Evolutionary conservation across 2,329 filamentous ascomycete species (phyloP).

Genomic region (Colletotrichum incanum): DNA sequence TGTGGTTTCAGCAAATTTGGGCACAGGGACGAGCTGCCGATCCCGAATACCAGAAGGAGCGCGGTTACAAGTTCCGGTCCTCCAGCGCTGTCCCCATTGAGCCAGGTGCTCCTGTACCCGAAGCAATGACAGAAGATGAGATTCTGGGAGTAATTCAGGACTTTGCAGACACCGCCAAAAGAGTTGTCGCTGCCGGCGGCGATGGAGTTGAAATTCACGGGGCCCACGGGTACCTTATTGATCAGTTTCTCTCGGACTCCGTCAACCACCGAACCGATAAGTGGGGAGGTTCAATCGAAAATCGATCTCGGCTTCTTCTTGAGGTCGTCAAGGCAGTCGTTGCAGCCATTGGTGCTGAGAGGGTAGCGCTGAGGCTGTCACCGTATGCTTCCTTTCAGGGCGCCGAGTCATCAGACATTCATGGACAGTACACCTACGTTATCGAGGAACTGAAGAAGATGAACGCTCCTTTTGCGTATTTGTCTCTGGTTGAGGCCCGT

Average conservation of each 20-base stretch:
- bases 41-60: slow-evolving; percentile 28
- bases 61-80: slow-evolving; percentile 28
- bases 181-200: slow-evolving; percentile 72
- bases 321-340: slow-evolving; percentile 58
- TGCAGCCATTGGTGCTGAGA: slow-evolving; percentile 47
- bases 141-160: slow-evolving; percentile 73
- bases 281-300: slow-evolving; percentile 66
- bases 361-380: slow-evolving; percentile 59
- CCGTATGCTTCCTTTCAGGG: slow-evolving; percentile 50
- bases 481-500: slow-evolving; percentile 50
- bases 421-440: slow-evolving; percentile 47
- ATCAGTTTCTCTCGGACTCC: slow-evolving; percentile 67
- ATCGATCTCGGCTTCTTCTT: slow-evolving; percentile 61
- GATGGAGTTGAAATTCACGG: slow-evolving; percentile 73
- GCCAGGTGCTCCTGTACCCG: slow-evolving; percentile 55
- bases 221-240: slow-evolving; percentile 71
- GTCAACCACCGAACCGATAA: slow-evolving; percentile 61
- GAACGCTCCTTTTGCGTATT: slow-evolving; percentile 47
- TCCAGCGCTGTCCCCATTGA: slow-evolving; percentile 33
- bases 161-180: slow-evolving; percentile 65
- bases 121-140: slow-evolving; percentile 74
- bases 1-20: slow-evolving; percentile 47
- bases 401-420: slow-evolving; percentile 43
- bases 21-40: slow-evolving; percentile 38
- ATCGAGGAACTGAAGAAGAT: slow-evolving; percentile 48